phyloP scores from a whole-genome alignment of 129 eudicot genomes.

The Silybum marianum region DNA sequence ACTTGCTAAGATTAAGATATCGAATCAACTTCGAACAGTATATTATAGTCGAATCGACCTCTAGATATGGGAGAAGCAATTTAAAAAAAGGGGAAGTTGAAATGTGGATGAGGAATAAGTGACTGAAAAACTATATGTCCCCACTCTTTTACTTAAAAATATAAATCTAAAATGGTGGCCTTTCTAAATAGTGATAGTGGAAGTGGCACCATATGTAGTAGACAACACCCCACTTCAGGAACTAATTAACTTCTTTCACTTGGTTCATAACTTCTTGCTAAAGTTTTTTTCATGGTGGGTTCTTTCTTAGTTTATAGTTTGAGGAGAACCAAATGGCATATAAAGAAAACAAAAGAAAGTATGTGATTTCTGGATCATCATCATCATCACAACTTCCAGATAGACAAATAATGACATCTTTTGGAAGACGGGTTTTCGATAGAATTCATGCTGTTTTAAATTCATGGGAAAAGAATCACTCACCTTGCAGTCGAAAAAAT shows the following conservation, averaged over 20 bases:
- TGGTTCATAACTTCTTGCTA: constrained; percentile 19
- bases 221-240: constrained; percentile 33
- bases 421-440: constrained; percentile 20
- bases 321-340: constrained; percentile 35
- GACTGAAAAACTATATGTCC: constrained; percentile 31
- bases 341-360: constrained; percentile 11
- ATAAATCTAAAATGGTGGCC: constrained; percentile 14
- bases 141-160: constrained; percentile 28
- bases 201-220: constrained; percentile 32
- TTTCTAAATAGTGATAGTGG: constrained; percentile 38
- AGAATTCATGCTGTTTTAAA: constrained; percentile 34
- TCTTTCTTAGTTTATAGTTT: constrained; percentile 17
- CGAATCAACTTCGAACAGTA: not conserved
- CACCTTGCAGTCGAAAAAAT: constrained; percentile 40
- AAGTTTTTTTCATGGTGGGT: constrained; percentile 37
- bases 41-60: not conserved
- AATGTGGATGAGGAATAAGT: constrained; percentile 43
- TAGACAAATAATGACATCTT: constrained; percentile 42
- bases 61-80: constrained; percentile 23
- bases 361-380: constrained; percentile 30
- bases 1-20: not conserved
- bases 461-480: constrained; percentile 46
- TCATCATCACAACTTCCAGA: constrained; percentile 27
- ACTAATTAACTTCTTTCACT: not conserved
- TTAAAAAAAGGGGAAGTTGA: not conserved